These are phyloP conservation scores for Fomitopsis schrenkii DNA, from an alignment of 1,284 basidiomycete species.

Conservation along the genomic window DNA sequence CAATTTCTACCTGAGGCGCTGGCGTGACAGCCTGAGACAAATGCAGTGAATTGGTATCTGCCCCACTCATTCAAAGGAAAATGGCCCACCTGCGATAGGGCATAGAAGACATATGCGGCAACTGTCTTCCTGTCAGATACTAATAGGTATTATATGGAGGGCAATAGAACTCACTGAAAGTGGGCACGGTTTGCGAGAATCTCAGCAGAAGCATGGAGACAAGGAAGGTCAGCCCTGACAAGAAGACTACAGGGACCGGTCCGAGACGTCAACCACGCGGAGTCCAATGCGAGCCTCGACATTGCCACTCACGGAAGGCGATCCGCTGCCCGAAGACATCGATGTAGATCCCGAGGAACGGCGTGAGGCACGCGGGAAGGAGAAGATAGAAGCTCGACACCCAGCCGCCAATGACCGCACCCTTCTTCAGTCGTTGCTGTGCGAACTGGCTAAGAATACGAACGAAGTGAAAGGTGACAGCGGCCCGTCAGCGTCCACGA, in stretches of 20 bases:
- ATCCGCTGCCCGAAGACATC: constrained; percentile 39
- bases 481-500: neutral
- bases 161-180: constrained; percentile 29
- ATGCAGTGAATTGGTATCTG: neutral
- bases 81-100: constrained; percentile 33
- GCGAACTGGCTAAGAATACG: constrained; percentile 32
- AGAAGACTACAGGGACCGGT: constrained; percentile 29
- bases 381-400: constrained; percentile 45
- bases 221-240: constrained; percentile 38
- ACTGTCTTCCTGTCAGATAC: constrained; percentile 20
- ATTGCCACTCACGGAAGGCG: constrained; percentile 31
- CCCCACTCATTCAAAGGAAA: too few relatives aligned
- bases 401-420: constrained; percentile 44
- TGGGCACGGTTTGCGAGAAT: constrained; percentile 35
- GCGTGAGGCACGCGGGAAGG: constrained; percentile 38
- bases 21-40: constrained; percentile 33
- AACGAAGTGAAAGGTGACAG: neutral
- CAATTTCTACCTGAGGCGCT: constrained; percentile 42
- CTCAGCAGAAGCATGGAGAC: constrained; percentile 40
- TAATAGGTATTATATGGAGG: neutral
- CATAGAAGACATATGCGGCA: constrained; percentile 42
- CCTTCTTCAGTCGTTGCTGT: constrained; percentile 41
- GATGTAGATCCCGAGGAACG: constrained; percentile 41
- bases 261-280: neutral
- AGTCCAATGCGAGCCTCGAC: neutral